phyloP scores from a whole-genome alignment of 1,139 yeast species.

The Geotrichum candidum region DNA sequence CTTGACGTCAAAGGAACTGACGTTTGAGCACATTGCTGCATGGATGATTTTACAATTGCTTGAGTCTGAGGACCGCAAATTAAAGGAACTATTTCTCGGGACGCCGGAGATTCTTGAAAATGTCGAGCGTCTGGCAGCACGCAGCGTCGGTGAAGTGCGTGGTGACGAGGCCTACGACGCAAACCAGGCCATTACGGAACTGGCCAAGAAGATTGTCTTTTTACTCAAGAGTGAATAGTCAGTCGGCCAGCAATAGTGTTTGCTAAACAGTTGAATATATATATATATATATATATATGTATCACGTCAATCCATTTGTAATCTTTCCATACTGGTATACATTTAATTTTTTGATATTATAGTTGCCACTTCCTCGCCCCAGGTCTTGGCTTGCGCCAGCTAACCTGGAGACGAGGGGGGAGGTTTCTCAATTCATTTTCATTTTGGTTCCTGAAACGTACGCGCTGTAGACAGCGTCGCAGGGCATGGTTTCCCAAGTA shows the following conservation, averaged over 20 bases:
- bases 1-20: constrained; percentile 80
- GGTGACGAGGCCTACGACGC: constrained; percentile 11
- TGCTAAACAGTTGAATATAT: not conserved
- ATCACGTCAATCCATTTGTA: not conserved
- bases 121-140: constrained; percentile 32
- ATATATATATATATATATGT: not conserved
- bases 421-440: no score
- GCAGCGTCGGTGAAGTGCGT: not conserved
- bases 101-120: constrained; percentile 34
- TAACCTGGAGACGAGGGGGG: no score
- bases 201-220: constrained; percentile 16
- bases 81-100: constrained; percentile 37
- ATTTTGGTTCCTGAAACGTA: no score
- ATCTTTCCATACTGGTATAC: not conserved
- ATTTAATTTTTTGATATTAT: no score
- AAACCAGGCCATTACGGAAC: constrained; percentile 18
- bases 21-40: constrained; percentile 94
- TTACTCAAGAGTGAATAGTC: constrained; percentile 6
- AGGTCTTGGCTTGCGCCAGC: no score
- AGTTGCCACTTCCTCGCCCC: no score
- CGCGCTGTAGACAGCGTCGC: no score
- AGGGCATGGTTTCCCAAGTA: no score
- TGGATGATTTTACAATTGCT: constrained; percentile 94
- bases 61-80: constrained; percentile 74
- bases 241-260: not conserved